Evolutionary conservation across 129 eudicot species (phyloP).

Genomic region (Cynara cardunculus): DNA sequence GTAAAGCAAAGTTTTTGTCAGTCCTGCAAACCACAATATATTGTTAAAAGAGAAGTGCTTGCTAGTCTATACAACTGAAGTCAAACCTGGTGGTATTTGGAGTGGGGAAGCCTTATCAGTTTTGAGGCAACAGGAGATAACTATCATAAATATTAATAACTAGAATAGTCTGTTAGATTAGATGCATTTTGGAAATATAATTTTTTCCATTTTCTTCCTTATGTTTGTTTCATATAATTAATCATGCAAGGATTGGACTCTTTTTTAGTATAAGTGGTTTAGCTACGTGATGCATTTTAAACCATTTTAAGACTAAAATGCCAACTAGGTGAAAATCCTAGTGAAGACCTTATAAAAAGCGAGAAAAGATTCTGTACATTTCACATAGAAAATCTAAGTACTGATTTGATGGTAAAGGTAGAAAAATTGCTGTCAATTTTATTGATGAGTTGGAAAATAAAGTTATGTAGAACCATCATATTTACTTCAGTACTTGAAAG

Average conservation of each 20-base stretch:
- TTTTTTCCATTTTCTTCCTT: not conserved
- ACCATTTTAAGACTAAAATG: not conserved
- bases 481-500: not conserved
- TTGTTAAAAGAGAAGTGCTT: not conserved
- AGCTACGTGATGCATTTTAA: not conserved
- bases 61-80: not conserved
- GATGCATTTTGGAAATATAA: not conserved
- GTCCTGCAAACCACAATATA: not conserved
- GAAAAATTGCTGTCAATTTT: not conserved
- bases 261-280: not conserved
- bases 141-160: too few species aligned
- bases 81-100: not conserved
- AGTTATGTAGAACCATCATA: not conserved
- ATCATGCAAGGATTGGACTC: not conserved
- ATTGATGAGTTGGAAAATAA: not conserved
- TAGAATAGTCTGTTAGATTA: not conserved
- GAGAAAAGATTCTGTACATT: not conserved
- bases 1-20: not conserved
- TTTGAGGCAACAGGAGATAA: too few species aligned
- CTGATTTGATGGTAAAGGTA: not conserved
- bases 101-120: too few species aligned
- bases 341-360: not conserved
- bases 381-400: not conserved
- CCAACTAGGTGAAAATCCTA: not conserved
- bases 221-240: not conserved